Base-by-base conservation (phyloP, 768 basidiomycete species). In the Tulasnella sp. region DNA sequence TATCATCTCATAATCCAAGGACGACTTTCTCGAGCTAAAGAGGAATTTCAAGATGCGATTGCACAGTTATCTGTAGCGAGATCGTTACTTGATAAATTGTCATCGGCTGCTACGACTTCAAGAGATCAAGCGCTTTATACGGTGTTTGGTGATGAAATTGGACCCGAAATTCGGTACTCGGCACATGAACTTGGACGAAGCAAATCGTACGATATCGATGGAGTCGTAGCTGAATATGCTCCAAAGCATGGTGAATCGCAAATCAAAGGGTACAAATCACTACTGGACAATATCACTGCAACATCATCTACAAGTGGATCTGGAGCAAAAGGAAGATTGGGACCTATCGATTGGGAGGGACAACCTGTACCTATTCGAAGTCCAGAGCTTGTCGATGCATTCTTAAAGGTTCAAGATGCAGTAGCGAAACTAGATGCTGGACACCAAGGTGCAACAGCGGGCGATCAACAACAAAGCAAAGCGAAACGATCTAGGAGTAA, bases 91-190 rank as follows among this genome's bases (percentile, higher is more conserved):
- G 76, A 81, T 57, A 71, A 76, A 48, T 70, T 93, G 32, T 76
- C 81, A 0, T 66, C 65, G 8, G 61, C 69, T 3, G 83, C 85
- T 0, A 62, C 63, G n/a, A 82, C 81, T 13, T 86, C 83, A 59
- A 72, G 80, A 31, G 88, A 90, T 43, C 88, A 92, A 65, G 93
- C 92, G 1, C 73, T 96, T 7, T 84, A 88, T 4, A 75, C 77
- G 7, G 72, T 86, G 27, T 84, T 87, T 60, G 74, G 81, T 4
- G 92, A 98, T 61, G 83, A 85, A 59, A 77, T 93, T 47, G 81
- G 85, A 20, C 90, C 93, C 0, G 80, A 95, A 64, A 89, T 98
- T 48, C 72, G 93, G 39, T 83, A 91, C 65, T 89, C 83, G 58
- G 91, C 92, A 0, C 93, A 96, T 59, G 81, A 89, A 60, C 70